These are phyloP conservation scores for Thalassiosira mediterranea DNA, from an alignment of 352 stramenopile genomes.

Conservation along the genomic window DNA sequence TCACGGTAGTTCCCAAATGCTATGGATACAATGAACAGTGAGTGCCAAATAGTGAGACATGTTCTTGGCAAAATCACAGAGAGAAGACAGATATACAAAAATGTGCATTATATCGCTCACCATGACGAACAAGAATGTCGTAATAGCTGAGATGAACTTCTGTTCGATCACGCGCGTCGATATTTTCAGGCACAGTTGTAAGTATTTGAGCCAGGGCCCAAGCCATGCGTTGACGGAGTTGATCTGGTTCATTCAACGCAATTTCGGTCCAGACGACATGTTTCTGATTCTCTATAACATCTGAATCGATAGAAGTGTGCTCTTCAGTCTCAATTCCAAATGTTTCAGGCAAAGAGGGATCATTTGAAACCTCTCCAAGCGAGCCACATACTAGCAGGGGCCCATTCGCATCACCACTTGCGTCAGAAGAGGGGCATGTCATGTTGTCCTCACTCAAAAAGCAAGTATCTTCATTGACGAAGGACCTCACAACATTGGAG, in stretches of 20 bases:
- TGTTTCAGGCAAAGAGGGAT: conserved; percentile 37
- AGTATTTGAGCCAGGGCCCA: conserved; percentile 80
- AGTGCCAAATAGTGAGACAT: no score
- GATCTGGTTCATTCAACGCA: conserved; percentile 52
- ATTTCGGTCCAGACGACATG: conserved; percentile 31
- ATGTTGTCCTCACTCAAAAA: conserved; percentile 39
- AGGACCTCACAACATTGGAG: conserved; percentile 58
- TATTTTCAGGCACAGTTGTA: conserved; percentile 36
- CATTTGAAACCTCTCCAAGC: conserved; percentile 57
- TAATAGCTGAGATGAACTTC: conserved; percentile 79
- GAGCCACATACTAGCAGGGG: conserved; percentile 65
- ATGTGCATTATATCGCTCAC: no score
- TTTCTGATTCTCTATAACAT: conserved; percentile 39
- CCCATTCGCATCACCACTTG: conserved; percentile 48
- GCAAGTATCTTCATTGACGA: conserved; percentile 61
- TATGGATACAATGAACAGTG: no score
- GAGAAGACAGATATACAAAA: no score
- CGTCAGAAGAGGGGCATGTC: conserved; percentile 42
- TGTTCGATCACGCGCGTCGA: conserved; percentile 38
- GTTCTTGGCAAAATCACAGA: no score
- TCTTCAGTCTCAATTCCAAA: conserved; percentile 35
- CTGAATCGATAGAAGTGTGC: background rate
- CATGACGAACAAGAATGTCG: conserved; percentile 82
- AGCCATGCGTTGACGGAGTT: conserved; percentile 83
- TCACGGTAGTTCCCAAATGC: conserved; percentile 83